Conservation (phyloP, 1,284 basidiomycete species). For the Irpex sp. region DNA sequence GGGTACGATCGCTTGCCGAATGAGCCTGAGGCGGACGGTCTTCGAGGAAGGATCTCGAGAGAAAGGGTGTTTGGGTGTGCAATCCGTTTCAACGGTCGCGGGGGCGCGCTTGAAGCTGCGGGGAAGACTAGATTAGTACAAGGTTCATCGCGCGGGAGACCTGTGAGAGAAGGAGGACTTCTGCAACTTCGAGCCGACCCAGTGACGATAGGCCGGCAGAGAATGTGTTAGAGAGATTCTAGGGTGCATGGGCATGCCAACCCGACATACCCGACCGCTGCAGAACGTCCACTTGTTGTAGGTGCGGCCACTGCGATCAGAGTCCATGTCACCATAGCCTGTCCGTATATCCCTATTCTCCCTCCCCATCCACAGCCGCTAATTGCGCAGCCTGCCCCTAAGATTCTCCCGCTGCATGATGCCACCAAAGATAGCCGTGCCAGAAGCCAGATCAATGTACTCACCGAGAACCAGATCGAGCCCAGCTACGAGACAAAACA, state of each 20-base stretch:
- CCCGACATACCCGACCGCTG: too few species aligned
- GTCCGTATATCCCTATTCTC: too few species aligned
- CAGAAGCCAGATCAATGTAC: background rate
- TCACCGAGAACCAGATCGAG: background rate
- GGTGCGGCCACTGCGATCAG: too few species aligned
- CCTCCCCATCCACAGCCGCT: too few species aligned
- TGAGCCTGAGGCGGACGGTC: constrained; percentile 25
- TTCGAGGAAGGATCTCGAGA: constrained; percentile 66
- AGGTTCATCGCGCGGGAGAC: background rate
- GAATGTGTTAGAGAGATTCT: background rate
- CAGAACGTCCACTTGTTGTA: too few species aligned
- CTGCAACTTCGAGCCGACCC: background rate
- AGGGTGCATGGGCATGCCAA: background rate
- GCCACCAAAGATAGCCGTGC: background rate
- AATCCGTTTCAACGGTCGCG: constrained; percentile 53
- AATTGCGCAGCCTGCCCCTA: background rate
- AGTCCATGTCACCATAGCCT: too few species aligned
- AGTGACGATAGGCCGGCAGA: background rate
- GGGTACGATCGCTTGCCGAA: constrained; percentile 14
- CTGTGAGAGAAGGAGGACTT: background rate
- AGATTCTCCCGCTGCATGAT: background rate
- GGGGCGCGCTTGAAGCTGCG: constrained; percentile 49
- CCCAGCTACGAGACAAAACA: background rate
- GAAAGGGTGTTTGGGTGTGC: constrained; percentile 55
- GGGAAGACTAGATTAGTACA: background rate